Conservation (phyloP, 352 stramenopile genomes). For the Achlya hypogyna region DNA sequence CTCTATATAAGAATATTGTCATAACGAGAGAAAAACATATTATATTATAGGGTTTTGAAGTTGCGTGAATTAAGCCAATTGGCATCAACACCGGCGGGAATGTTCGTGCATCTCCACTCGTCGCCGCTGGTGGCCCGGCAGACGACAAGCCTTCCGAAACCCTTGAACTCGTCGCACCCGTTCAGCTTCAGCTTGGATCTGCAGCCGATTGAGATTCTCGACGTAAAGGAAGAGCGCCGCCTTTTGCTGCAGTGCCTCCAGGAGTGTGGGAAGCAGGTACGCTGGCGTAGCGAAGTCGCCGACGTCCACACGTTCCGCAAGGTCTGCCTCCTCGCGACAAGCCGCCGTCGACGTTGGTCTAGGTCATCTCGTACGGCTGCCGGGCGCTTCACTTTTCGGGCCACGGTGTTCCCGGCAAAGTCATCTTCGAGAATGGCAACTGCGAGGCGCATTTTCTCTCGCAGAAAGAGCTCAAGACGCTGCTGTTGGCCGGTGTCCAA, state of each 20-base stretch:
- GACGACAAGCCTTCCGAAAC: slow-evolving; percentile 48
- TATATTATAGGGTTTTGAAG: not conserved
- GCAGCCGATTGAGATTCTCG: slow-evolving; percentile 78
- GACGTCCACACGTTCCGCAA: slow-evolving; percentile 77
- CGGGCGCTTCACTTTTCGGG: slow-evolving; percentile 72
- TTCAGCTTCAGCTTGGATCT: slow-evolving; percentile 29
- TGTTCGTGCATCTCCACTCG: slow-evolving; percentile 80
- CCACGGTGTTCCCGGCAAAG: slow-evolving; percentile 59
- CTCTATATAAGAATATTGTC: too few species aligned
- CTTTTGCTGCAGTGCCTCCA: slow-evolving; percentile 65
- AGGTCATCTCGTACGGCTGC: slow-evolving; percentile 59
- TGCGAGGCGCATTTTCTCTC: slow-evolving; percentile 78
- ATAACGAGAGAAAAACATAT: not conserved
- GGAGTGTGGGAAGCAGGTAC: slow-evolving; percentile 49
- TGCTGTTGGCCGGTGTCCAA: slow-evolving; percentile 53
- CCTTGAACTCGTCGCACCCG: slow-evolving; percentile 31
- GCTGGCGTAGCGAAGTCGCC: slow-evolving; percentile 70
- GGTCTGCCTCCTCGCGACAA: not conserved
- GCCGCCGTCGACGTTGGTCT: not conserved
- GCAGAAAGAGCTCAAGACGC: slow-evolving; percentile 62
- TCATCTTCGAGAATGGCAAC: slow-evolving; percentile 76
- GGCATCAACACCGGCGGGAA: not conserved
- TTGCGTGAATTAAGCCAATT: not conserved
- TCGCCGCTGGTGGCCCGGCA: slow-evolving; percentile 66
- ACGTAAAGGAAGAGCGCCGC: slow-evolving; percentile 65